Percentiles rank a stretch among this genome's conserved stretches.
Evolutionary conservation across 257 asterid genomes (phyloP).

Genomic region (Lycium ferocissimum): DNA sequence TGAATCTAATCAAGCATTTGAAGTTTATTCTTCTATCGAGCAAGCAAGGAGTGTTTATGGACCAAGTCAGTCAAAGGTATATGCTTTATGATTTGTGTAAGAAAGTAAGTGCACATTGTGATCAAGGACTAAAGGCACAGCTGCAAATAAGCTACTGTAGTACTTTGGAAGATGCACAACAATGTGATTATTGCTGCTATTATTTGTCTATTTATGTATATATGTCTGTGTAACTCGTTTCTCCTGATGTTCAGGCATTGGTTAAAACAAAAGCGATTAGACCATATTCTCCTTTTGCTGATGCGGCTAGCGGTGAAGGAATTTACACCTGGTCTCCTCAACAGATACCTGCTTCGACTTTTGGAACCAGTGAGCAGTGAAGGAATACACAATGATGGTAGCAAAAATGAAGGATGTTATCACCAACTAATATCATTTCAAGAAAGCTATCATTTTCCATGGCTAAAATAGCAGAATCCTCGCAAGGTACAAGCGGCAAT

Average conservation of each 20-base stretch:
- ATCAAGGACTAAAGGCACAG: background rate
- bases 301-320: slow-evolving; percentile 46
- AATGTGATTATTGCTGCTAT: slow-evolving; percentile 9
- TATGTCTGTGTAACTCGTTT: slow-evolving; percentile 3
- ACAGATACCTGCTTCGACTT: slow-evolving; percentile 78
- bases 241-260: slow-evolving; percentile 53
- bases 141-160: background rate
- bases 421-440: slow-evolving; percentile 9
- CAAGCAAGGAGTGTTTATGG: slow-evolving; percentile 81
- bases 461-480: background rate
- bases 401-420: slow-evolving; percentile 24
- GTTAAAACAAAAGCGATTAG: slow-evolving; percentile 73
- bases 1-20: slow-evolving; percentile 80
- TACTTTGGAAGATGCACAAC: slow-evolving; percentile 21
- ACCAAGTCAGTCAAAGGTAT: slow-evolving; percentile 65
- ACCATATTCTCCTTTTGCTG: slow-evolving; percentile 81
- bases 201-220: background rate
- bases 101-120: background rate
- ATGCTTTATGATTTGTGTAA: slow-evolving; percentile 32
- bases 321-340: slow-evolving; percentile 67
- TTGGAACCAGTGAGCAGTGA: slow-evolving; percentile 76
- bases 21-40: slow-evolving; percentile 80
- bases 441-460: background rate
- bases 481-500: slow-evolving; percentile 18
- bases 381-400: background rate